Conservation (phyloP, 2,329 filamentous ascomycete species). For the Cryphonectria carpinicola region DNA sequence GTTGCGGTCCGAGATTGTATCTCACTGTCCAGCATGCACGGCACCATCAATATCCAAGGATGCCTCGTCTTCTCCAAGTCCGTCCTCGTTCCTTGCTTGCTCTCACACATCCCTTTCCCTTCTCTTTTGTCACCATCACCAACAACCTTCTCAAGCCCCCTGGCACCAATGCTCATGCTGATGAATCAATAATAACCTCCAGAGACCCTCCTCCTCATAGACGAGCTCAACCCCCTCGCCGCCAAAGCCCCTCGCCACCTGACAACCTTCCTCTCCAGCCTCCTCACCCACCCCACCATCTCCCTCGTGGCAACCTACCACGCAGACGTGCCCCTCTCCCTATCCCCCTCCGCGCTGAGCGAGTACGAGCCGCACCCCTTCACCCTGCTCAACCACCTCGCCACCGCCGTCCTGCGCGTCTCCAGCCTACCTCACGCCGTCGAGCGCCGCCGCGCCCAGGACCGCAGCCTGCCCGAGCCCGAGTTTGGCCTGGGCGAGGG, state of each 20-base stretch:
- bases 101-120: not conserved
- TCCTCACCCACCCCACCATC: constrained; percentile 63
- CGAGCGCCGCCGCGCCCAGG: constrained; percentile 72
- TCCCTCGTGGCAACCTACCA: constrained; percentile 84
- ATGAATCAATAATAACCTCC: constrained; percentile 17
- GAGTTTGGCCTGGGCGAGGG: constrained; percentile 78
- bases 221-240: constrained; percentile 73
- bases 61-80: constrained; percentile 48
- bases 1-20: constrained; percentile 63
- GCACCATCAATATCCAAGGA: constrained; percentile 41
- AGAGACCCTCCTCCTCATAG: constrained; percentile 79
- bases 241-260: constrained; percentile 59
- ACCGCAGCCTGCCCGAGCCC: constrained; percentile 75
- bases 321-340: constrained; percentile 69
- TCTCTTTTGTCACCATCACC: too few relatives aligned
- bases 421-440: constrained; percentile 76
- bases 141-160: too few relatives aligned
- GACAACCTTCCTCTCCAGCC: constrained; percentile 69
- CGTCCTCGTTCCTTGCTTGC: constrained; percentile 32
- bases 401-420: constrained; percentile 81
- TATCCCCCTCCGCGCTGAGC: constrained; percentile 44
- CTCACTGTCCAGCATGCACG: constrained; percentile 50
- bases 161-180: constrained; percentile 19
- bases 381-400: constrained; percentile 76
- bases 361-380: constrained; percentile 72